A percentile compares a stretch with the other conserved stretches of the same genome.
Conservation (phyloP, 2,329 filamentous ascomycete species). For the Clarireedia sp. region DNA sequence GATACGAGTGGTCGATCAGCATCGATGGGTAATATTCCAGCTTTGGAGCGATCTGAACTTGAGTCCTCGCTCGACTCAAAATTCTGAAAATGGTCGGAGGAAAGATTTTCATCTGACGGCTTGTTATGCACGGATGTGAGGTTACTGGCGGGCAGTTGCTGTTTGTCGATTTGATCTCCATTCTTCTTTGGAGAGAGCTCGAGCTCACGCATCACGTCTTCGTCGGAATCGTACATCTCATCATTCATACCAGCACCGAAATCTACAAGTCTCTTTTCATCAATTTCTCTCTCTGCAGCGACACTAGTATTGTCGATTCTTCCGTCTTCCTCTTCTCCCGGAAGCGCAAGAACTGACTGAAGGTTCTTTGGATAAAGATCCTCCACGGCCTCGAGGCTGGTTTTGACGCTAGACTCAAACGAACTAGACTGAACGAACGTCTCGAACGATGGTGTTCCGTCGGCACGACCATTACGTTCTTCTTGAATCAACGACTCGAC, state of each 20-base stretch:
- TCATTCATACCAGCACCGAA: conserved; percentile 33
- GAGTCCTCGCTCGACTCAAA: no score
- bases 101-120: background rate
- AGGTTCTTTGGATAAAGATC: conserved; percentile 73
- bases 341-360: conserved; percentile 36
- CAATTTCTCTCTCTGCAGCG: conserved; percentile 40
- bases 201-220: conserved; percentile 36
- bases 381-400: conserved; percentile 73
- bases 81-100: background rate
- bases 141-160: background rate
- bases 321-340: conserved; percentile 10
- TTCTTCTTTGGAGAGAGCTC: conserved; percentile 23
- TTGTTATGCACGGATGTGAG: background rate
- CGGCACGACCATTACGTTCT: conserved; percentile 47
- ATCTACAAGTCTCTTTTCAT: conserved; percentile 50
- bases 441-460: conserved; percentile 48
- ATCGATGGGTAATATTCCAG: no score
- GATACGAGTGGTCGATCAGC: no score
- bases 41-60: no score
- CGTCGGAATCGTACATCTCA: conserved; percentile 46
- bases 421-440: conserved; percentile 51
- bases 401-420: conserved; percentile 57
- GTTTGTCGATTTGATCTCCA: conserved; percentile 17
- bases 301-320: conserved; percentile 8
- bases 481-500: conserved; percentile 54